Conservation (phyloP, 2,329 filamentous ascomycete species). For the Sarocladium oryzae region DNA sequence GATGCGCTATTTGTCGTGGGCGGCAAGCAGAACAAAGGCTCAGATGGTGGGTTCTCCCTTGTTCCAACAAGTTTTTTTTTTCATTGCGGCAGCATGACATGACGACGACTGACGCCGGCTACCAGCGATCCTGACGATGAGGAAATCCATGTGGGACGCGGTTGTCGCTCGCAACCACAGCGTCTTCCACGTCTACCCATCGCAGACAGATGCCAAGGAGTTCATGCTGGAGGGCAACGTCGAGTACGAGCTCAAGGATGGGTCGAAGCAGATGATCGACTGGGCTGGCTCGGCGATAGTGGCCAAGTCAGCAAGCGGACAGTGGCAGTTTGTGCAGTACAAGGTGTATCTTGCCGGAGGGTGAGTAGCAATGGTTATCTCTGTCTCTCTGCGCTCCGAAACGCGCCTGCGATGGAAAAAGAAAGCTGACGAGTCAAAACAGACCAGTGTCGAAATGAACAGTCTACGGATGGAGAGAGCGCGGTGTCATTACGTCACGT, state of each 20-base stretch:
- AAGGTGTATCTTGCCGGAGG: slow-evolving; percentile 39
- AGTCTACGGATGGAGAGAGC: too few relatives aligned
- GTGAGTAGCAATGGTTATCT: background rate
- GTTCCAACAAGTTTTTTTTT: too few relatives aligned
- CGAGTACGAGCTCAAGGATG: slow-evolving; percentile 19
- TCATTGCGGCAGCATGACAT: background rate
- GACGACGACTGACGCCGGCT: slow-evolving; percentile 10
- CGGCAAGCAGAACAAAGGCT: slow-evolving; percentile 19
- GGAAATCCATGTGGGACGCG: slow-evolving; percentile 24
- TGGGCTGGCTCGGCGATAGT: slow-evolving; percentile 51
- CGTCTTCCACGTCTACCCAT: slow-evolving; percentile 24
- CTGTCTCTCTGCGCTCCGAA: background rate
- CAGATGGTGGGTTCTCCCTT: slow-evolving; percentile 16
- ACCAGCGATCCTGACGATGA: slow-evolving; percentile 21
- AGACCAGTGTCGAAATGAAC: too few relatives aligned
- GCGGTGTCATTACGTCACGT: too few relatives aligned
- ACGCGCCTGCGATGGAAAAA: too few relatives aligned
- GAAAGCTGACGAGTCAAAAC: too few relatives aligned
- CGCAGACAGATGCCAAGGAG: slow-evolving; percentile 18
- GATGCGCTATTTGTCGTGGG: slow-evolving; percentile 26
- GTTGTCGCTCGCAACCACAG: slow-evolving; percentile 23
- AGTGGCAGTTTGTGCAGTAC: slow-evolving; percentile 47
- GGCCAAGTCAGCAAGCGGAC: slow-evolving; percentile 38
- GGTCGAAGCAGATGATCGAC: slow-evolving; percentile 31
- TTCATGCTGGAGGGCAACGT: slow-evolving; percentile 27